These are phyloP conservation scores for Angomonas desouzai DNA, from an alignment of 208 protist genomes.

Conservation along the genomic window DNA sequence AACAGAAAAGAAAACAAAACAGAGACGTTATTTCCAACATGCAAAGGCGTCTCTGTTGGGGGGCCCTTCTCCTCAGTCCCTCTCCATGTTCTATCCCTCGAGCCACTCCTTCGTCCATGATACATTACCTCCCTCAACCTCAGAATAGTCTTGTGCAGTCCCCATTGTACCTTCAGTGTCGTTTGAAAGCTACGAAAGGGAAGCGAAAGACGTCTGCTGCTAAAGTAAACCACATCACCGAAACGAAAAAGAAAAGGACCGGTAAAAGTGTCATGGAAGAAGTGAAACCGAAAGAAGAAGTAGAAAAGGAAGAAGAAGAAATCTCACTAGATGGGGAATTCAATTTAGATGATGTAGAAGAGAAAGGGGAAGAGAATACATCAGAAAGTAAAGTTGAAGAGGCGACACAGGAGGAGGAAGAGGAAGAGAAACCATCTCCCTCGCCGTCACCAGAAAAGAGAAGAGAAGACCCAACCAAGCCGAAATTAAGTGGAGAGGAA, in stretches of 20 bases:
- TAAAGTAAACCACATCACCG: background rate
- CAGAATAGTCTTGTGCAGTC: background rate
- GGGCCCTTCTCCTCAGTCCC: too few species aligned
- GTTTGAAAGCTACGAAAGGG: background rate
- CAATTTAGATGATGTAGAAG: background rate
- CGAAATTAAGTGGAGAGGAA: too few species aligned
- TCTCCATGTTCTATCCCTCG: background rate
- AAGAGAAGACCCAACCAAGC: background rate
- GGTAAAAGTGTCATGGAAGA: background rate
- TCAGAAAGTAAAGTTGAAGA: background rate
- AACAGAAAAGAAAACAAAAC: too few species aligned
- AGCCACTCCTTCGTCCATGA: background rate
- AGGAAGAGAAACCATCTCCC: background rate
- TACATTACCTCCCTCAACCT: too few species aligned
- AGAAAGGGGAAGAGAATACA: background rate
- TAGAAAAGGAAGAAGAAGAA: conserved; percentile 3
- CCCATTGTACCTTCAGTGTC: background rate
- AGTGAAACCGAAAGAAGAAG: background rate
- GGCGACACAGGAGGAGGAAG: background rate
- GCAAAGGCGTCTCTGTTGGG: background rate
- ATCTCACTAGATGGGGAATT: background rate
- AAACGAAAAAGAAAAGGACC: conserved; percentile 4
- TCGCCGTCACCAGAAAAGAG: background rate
- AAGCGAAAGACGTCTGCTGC: background rate
- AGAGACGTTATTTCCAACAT: too few species aligned